These are phyloP conservation scores for Cicer arietinum DNA, from an alignment of 306 rosid genomes.

Conservation along the genomic window DNA sequence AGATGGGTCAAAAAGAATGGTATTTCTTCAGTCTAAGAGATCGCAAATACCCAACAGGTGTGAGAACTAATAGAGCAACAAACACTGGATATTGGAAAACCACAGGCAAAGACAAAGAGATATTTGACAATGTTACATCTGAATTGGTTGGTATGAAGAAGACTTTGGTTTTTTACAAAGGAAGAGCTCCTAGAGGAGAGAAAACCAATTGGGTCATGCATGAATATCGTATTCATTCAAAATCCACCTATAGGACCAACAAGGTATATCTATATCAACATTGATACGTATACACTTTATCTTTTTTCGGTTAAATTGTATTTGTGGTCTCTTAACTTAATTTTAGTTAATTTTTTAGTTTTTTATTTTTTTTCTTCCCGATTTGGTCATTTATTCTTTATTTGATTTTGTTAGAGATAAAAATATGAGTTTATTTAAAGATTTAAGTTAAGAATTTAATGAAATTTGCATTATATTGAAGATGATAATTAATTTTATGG, in stretches of 20 bases:
- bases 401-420: too few relatives aligned
- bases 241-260: slow-evolving; percentile 28
- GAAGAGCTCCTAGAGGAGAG: slow-evolving; percentile 91
- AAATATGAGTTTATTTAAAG: too few relatives aligned
- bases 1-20: slow-evolving; percentile 98
- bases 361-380: too few relatives aligned
- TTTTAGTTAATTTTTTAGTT: too few relatives aligned
- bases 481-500: too few relatives aligned
- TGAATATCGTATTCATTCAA: slow-evolving; percentile 61
- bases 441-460: too few relatives aligned
- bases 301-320: too few relatives aligned
- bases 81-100: slow-evolving; percentile 98
- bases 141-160: slow-evolving; percentile 85
- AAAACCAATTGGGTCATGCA: slow-evolving; percentile 96
- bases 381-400: too few relatives aligned
- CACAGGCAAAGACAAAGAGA: slow-evolving; percentile 90
- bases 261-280: slow-evolving; percentile 23
- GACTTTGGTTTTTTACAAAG: slow-evolving; percentile 85
- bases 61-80: slow-evolving; percentile 85
- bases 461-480: too few relatives aligned
- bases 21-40: slow-evolving; percentile 83
- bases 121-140: slow-evolving; percentile 41
- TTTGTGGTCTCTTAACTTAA: too few relatives aligned
- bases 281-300: too few relatives aligned
- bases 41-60: slow-evolving; percentile 87